These are phyloP conservation scores for Raphanus raphanistrum DNA, from an alignment of 345 rosid genomes.

Conservation along the genomic window DNA sequence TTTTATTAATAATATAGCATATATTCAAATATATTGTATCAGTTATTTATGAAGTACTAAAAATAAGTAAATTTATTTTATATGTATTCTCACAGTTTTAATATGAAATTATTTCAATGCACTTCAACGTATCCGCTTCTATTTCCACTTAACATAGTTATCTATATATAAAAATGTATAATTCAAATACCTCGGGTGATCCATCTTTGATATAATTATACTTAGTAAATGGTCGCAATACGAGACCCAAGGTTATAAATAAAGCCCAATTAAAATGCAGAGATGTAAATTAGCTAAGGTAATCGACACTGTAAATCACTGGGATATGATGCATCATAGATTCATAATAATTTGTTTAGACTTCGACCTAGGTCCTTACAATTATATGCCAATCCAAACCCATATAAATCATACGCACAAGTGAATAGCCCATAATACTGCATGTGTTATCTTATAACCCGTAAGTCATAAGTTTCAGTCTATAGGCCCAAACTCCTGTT, in stretches of 20 bases:
- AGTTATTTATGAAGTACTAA: no score
- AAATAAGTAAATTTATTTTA: no score
- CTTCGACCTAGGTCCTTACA: background rate
- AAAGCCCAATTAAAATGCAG: background rate
- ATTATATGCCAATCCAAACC: background rate
- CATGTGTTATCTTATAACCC: background rate
- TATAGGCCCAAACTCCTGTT: background rate
- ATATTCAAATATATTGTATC: no score
- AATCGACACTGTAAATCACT: conserved; percentile 7
- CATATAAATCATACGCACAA: background rate
- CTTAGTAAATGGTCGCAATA: background rate
- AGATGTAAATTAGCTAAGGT: background rate
- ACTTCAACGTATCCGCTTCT: no score
- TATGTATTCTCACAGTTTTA: no score
- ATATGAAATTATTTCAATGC: no score
- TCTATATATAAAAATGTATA: no score
- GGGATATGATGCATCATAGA: background rate
- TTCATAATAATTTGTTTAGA: background rate
- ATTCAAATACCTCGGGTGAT: no score
- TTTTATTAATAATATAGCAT: no score
- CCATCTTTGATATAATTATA: no score
- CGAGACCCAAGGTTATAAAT: background rate
- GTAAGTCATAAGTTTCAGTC: background rate
- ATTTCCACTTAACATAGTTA: no score
- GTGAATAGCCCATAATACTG: background rate